These are phyloP conservation scores for Leccinum imitatum DNA, from an alignment of 768 basidiomycete genomes.

Conservation along the genomic window DNA sequence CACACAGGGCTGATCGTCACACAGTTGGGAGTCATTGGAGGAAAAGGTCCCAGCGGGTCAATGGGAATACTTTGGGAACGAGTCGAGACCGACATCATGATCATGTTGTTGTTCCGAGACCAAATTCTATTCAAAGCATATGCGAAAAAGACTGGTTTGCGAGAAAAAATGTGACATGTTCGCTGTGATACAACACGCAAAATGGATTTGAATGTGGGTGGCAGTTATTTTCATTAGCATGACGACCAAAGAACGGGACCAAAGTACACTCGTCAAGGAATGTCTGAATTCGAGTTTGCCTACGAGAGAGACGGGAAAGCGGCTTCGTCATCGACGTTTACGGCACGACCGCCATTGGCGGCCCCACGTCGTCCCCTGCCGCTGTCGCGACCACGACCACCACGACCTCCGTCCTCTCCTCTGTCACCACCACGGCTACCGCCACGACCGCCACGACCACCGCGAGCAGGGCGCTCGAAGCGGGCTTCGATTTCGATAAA, in stretches of 20 bases:
- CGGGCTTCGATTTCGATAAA: slow-evolving; percentile 90
- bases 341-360: slow-evolving; percentile 37
- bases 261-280: slow-evolving; percentile 1
- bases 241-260: slow-evolving; percentile 6
- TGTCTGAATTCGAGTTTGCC: slow-evolving; percentile 14
- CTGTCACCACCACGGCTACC: slow-evolving; percentile 41
- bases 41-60: slow-evolving; percentile 80
- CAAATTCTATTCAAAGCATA: slow-evolving; percentile 1
- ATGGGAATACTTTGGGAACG: slow-evolving; percentile 80
- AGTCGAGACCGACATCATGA: slow-evolving; percentile 41
- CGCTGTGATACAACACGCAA: slow-evolving; percentile 15
- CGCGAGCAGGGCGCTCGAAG: slow-evolving; percentile 80
- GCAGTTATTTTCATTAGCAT: slow-evolving; percentile 10
- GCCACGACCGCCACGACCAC: slow-evolving; percentile 46
- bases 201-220: slow-evolving; percentile 11
- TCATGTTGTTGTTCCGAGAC: slow-evolving; percentile 1
- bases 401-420: slow-evolving; percentile 48
- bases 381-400: slow-evolving; percentile 40
- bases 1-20: slow-evolving; percentile 5
- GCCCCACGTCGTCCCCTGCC: slow-evolving; percentile 43
- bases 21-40: slow-evolving; percentile 86
- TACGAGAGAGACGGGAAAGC: slow-evolving; percentile 89
- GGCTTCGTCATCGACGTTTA: slow-evolving; percentile 79
- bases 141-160: neutral
- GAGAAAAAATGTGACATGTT: too few relatives aligned